Evolutionary conservation across 2,329 filamentous ascomycete species (phyloP).

Genomic region (Didymella lethalis): DNA sequence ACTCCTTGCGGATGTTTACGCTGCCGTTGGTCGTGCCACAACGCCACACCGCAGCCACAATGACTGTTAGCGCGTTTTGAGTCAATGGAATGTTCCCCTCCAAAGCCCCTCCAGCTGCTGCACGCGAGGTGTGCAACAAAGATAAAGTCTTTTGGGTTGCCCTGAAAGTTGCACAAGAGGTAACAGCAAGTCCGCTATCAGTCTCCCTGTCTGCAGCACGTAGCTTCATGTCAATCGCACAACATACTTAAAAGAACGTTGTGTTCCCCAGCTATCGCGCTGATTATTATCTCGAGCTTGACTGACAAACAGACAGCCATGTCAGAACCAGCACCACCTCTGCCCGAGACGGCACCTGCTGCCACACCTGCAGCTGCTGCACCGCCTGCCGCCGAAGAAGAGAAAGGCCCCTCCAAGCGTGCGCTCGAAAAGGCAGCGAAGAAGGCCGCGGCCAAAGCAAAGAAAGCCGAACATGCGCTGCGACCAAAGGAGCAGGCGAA

Average conservation of each 20-base stretch:
- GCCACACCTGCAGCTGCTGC: constrained; percentile 14
- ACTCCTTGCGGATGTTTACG: neutral
- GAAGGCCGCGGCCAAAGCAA: constrained; percentile 56
- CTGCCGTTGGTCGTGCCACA: neutral
- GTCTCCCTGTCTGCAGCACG: neutral
- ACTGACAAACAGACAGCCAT: constrained; percentile 26
- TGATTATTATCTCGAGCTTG: constrained; percentile 9
- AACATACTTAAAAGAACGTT: neutral
- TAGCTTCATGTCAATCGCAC: neutral
- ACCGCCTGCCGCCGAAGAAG: constrained; percentile 29
- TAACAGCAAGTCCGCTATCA: neutral
- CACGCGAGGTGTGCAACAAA: constrained; percentile 24
- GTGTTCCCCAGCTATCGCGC: neutral
- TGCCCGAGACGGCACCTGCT: constrained; percentile 21
- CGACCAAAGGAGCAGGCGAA: constrained; percentile 52
- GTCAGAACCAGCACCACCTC: constrained; percentile 35
- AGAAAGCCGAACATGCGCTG: constrained; percentile 54
- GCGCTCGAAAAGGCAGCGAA: constrained; percentile 60
- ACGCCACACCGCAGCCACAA: constrained; percentile 13
- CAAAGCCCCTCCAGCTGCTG: constrained; percentile 28
- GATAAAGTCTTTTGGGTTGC: neutral
- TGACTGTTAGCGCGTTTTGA: constrained; percentile 33
- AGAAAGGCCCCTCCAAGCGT: constrained; percentile 56
- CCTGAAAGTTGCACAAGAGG: neutral
- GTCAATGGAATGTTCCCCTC: constrained; percentile 32